Percentiles rank a stretch among this genome's conserved stretches.
phyloP scores from a whole-genome alignment of 1,284 basidiomycete genomes.

The Pterulicium gracile region DNA sequence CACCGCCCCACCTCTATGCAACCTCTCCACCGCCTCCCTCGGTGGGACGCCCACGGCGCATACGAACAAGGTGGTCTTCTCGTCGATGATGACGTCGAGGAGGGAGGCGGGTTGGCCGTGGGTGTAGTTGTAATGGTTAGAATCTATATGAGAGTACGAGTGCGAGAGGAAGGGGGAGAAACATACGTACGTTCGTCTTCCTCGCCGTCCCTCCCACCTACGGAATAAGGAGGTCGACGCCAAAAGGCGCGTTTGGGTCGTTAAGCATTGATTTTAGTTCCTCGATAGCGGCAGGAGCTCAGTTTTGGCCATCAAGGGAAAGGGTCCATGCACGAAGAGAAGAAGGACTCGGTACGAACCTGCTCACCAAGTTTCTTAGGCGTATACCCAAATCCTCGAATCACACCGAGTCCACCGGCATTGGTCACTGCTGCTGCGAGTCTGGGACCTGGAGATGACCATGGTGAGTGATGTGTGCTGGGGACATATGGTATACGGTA shows the following conservation, averaged over 20 bases:
- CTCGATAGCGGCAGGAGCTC: constrained; percentile 48
- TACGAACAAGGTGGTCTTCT: constrained; percentile 70
- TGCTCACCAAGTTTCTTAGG: background rate
- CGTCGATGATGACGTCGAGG: constrained; percentile 71
- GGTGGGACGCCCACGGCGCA: constrained; percentile 82
- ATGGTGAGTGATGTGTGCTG: background rate
- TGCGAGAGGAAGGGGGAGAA: background rate
- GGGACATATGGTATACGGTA: background rate
- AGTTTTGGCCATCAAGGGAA: constrained; percentile 60
- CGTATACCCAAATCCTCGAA: too few relatives aligned
- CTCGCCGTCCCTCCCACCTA: constrained; percentile 70
- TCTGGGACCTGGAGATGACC: background rate
- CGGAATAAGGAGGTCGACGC: constrained; percentile 72
- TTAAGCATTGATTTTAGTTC: constrained; percentile 63
- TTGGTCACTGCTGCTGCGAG: constrained; percentile 75
- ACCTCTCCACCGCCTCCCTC: constrained; percentile 68
- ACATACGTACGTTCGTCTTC: constrained; percentile 58
- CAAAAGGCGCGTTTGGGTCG: constrained; percentile 71
- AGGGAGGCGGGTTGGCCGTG: constrained; percentile 66
- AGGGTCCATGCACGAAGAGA: constrained; percentile 78
- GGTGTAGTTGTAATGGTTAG: constrained; percentile 50
- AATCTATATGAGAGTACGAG: background rate
- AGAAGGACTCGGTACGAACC: constrained; percentile 15
- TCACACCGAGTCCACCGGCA: constrained; percentile 19
- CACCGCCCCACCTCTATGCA: constrained; percentile 69